These are phyloP conservation scores for Myxozyma geophila DNA, from an alignment of 805 yeast species.

Conservation along the genomic window DNA sequence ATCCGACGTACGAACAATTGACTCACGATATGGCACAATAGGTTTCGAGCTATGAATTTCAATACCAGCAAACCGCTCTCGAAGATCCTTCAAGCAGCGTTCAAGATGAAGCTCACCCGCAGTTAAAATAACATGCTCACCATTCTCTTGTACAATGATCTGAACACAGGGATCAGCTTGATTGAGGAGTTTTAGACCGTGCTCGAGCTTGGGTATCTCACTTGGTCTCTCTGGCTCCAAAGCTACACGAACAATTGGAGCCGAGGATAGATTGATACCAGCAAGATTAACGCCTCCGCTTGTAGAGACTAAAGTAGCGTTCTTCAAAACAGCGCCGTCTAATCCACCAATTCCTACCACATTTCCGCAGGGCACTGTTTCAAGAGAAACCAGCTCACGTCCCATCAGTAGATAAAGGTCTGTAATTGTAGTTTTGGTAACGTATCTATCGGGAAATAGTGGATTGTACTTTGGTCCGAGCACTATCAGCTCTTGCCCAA, in stretches of 20 bases:
- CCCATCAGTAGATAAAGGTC: conserved; percentile 90
- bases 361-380: conserved; percentile 89
- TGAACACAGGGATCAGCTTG: conserved; percentile 95
- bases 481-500: conserved; percentile 76
- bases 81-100: conserved; percentile 87
- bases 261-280: conserved; percentile 63
- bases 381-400: conserved; percentile 75
- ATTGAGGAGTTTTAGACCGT: conserved; percentile 76
- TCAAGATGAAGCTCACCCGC: conserved; percentile 98
- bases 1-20: conserved; percentile 60
- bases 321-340: conserved; percentile 78
- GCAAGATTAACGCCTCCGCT: conserved; percentile 76
- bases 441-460: conserved; percentile 57
- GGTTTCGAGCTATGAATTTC: conserved; percentile 89
- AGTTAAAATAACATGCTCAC: conserved; percentile 90
- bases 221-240: conserved; percentile 91
- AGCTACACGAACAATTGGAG: conserved; percentile 95
- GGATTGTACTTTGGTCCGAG: conserved; percentile 91
- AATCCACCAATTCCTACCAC: conserved; percentile 94
- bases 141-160: conserved; percentile 81
- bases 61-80: conserved; percentile 88
- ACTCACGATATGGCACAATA: conserved; percentile 91
- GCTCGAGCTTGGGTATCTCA: conserved; percentile 72
- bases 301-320: conserved; percentile 75
- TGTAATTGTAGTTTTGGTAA: conserved; percentile 62